These are phyloP conservation scores for Monosporascus sp. DNA, from an alignment of 2,329 filamentous ascomycete genomes.

Conservation along the genomic window DNA sequence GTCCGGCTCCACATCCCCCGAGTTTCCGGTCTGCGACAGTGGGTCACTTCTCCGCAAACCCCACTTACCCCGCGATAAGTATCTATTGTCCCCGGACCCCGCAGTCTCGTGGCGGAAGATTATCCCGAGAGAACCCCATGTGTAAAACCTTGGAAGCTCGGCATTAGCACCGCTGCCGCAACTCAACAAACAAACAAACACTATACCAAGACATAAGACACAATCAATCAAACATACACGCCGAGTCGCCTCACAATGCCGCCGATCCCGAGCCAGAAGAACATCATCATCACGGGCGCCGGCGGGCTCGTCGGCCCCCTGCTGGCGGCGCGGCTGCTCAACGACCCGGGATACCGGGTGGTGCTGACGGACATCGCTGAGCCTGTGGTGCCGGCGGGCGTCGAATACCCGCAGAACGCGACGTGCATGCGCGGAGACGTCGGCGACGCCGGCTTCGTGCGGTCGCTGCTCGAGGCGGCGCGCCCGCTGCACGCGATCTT, in stretches of 20 bases:
- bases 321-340: conserved; percentile 34
- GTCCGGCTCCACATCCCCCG: too few species aligned
- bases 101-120: too few species aligned
- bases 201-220: too few species aligned
- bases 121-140: too few species aligned
- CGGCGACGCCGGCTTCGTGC: conserved; percentile 27
- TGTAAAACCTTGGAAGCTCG: too few species aligned
- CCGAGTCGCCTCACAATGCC: conserved; percentile 9
- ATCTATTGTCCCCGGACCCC: too few species aligned
- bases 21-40: too few species aligned
- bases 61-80: too few species aligned
- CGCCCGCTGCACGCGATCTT: conserved; percentile 48
- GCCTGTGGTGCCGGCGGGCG: conserved; percentile 43
- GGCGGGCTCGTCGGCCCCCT: conserved; percentile 29
- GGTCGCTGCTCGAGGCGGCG: conserved; percentile 36
- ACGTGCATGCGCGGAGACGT: conserved; percentile 45
- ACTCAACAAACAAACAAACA: too few species aligned
- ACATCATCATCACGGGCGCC: conserved; percentile 29
- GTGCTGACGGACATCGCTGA: conserved; percentile 49
- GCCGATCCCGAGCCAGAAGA: conserved; percentile 20
- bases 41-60: too few species aligned
- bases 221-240: background rate
- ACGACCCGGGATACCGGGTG: conserved; percentile 31
- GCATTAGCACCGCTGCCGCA: too few species aligned
- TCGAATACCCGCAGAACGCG: conserved; percentile 43